Evolutionary conservation across 2,329 filamentous ascomycete genomes (phyloP).

Genomic region (Aspergillus sp.): DNA sequence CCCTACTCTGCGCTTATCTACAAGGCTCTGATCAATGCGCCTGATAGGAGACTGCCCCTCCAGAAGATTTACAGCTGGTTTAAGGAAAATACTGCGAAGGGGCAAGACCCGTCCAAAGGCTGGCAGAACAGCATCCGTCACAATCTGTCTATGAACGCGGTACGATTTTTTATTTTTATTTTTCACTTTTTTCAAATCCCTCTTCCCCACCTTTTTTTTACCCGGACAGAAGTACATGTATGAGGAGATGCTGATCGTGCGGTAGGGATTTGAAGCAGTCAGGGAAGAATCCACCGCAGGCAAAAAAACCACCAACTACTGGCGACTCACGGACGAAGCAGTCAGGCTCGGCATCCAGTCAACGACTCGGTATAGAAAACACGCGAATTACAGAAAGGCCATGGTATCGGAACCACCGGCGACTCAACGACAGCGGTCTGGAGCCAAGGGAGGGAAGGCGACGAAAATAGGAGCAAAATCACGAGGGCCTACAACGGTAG

Average conservation of each 20-base stretch:
- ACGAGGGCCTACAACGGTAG: constrained; percentile 12
- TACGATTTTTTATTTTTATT: constrained; percentile 38
- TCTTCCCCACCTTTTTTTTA: neutral
- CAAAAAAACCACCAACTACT: constrained; percentile 64
- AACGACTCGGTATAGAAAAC: constrained; percentile 72
- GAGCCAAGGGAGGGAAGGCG: constrained; percentile 37
- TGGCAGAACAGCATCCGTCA: constrained; percentile 97
- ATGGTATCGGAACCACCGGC: constrained; percentile 32
- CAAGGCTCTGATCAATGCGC: constrained; percentile 64
- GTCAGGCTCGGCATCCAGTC: constrained; percentile 67
- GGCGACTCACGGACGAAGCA: constrained; percentile 70
- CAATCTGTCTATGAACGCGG: constrained; percentile 92
- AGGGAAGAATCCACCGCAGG: constrained; percentile 44
- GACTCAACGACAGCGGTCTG: constrained; percentile 37
- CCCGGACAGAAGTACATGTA: too few species aligned
- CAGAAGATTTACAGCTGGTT: constrained; percentile 93
- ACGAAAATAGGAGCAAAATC: constrained; percentile 30
- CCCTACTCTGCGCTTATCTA: constrained; percentile 83
- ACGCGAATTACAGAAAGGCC: constrained; percentile 34
- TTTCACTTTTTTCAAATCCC: constrained; percentile 4
- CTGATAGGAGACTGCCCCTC: constrained; percentile 67
- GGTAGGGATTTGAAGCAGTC: constrained; percentile 48
- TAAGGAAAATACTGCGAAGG: constrained; percentile 71
- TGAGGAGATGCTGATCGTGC: too few species aligned
- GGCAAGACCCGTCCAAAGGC: constrained; percentile 58